Evolutionary conservation across 2,329 filamentous ascomycete species (phyloP), one percentile per base, ranked within the genome.

Genomic region (Chaetomium sp.): DNA sequence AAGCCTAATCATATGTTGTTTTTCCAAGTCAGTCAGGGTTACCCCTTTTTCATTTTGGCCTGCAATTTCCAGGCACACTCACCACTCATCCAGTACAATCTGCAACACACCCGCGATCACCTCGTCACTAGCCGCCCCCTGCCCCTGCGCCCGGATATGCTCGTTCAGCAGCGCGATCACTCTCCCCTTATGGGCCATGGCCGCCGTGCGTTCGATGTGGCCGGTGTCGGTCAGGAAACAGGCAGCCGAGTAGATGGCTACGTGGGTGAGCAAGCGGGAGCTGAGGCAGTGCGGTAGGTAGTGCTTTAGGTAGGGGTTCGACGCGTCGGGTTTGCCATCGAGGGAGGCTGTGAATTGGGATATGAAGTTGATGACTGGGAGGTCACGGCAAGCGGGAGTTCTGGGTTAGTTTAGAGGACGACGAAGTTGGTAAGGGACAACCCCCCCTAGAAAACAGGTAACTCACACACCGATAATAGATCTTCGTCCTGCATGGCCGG

Each of bases 71-170:
- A 27, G 19, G 19, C 19, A 27, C 5, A 55, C 59, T 61, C 79
- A 79, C 78, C 79, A 81, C 56, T 79, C 78, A 46, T 78, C 73
- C 32, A 77, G 65, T 27, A 77, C 71, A 57, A 80, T 70, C 62
- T 79, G 78, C 1, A 75, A 66, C 5, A 79, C 75, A 3, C 71
- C 76, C 5, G 77, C 71, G 41, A 80, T 72, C 4, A 74, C 71
- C 36, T 73, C 71, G 58, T 79, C 77, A 52, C 68, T 74, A 0
- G 72, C 71, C n/a, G 68, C 63, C 1, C 64, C 62, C 4, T 69
- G 61, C 14, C 69, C 62, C 3, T 69, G 61, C 14, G 69, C 65
- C 40, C 67, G 67, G 12, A 81, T 71, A 42, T 76, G 74, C 42
- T 74, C 70, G 58, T 79, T 79, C 36, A 81, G 69, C 65, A 76